Percentiles rank a stretch among this genome's conserved stretches.
Evolutionary conservation across 1,139 yeast species (phyloP).

Genomic region (Casaregolazyma lundiana): DNA sequence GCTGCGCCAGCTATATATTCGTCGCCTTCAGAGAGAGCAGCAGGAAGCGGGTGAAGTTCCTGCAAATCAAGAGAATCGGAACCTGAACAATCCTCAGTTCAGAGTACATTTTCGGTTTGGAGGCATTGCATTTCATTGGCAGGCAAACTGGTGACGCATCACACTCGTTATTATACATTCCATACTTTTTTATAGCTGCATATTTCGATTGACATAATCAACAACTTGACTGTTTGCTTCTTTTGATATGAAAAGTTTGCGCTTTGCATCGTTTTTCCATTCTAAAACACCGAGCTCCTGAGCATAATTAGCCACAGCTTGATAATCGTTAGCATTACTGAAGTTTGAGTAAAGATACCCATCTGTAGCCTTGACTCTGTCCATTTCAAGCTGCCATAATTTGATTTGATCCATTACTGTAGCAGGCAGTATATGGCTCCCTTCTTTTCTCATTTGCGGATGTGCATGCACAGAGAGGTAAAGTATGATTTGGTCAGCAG

Average conservation of each 20-base stretch:
- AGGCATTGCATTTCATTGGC: slow-evolving; percentile 1
- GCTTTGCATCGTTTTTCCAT: slow-evolving; percentile 72
- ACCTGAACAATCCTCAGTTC: not conserved
- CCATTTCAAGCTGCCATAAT: slow-evolving; percentile 94
- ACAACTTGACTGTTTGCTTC: slow-evolving; percentile 88
- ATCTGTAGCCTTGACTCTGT: slow-evolving; percentile 80
- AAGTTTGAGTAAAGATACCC: slow-evolving; percentile 90
- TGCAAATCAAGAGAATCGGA: not conserved
- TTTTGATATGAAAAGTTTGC: slow-evolving; percentile 73
- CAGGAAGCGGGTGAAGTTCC: not conserved
- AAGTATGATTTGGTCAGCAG: slow-evolving; percentile 89
- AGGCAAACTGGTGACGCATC: not conserved
- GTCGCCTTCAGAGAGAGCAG: slow-evolving; percentile 1
- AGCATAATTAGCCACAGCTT: slow-evolving; percentile 69
- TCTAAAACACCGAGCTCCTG: slow-evolving; percentile 83
- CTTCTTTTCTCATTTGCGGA: slow-evolving; percentile 66
- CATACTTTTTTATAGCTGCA: slow-evolving; percentile 2
- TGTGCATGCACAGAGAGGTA: slow-evolving; percentile 92
- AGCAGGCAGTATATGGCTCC: slow-evolving; percentile 64
- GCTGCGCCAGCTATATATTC: not conserved
- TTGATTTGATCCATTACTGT: slow-evolving; percentile 94
- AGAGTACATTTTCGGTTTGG: slow-evolving; percentile 9
- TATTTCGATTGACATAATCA: slow-evolving; percentile 72
- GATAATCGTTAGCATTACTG: slow-evolving; percentile 70
- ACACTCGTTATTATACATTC: not conserved